Evolutionary conservation across 805 yeast genomes (phyloP).

Genomic region (Suhomyces vadensis): DNA sequence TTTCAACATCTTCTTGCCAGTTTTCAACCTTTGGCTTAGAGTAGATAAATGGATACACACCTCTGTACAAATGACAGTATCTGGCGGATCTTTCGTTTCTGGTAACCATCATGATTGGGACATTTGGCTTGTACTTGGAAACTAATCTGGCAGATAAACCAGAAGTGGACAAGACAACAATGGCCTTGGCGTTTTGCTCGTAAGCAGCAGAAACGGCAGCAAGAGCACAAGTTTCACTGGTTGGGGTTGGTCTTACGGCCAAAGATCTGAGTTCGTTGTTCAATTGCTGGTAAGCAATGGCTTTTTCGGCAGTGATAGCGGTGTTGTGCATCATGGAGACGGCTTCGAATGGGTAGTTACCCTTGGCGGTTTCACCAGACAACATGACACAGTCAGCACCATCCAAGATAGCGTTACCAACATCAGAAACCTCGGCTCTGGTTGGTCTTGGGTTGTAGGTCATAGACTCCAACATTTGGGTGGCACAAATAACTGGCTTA

Average conservation of each 20-base stretch:
- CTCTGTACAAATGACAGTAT: slow-evolving; percentile 94
- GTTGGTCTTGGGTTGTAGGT: slow-evolving; percentile 99
- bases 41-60: slow-evolving; percentile 96
- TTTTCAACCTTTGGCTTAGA: slow-evolving; percentile 61
- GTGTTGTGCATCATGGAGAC: slow-evolving; percentile 99
- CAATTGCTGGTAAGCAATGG: slow-evolving; percentile 81
- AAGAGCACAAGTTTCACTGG: slow-evolving; percentile 95
- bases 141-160: slow-evolving; percentile 95
- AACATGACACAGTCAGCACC: slow-evolving; percentile 99
- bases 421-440: slow-evolving; percentile 99
- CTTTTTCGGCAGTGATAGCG: slow-evolving; percentile 93
- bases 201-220: slow-evolving; percentile 96
- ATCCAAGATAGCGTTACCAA: slow-evolving; percentile 97
- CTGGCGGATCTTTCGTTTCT: slow-evolving; percentile 93
- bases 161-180: slow-evolving; percentile 91
- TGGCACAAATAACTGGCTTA: slow-evolving; percentile 99
- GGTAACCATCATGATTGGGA: slow-evolving; percentile 97
- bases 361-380: slow-evolving; percentile 99
- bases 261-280: slow-evolving; percentile 87
- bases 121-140: slow-evolving; percentile 96
- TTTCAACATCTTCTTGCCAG: slow-evolving; percentile 97
- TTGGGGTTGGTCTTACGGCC: slow-evolving; percentile 84
- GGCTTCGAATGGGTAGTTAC: slow-evolving; percentile 96
- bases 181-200: slow-evolving; percentile 96
- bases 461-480: slow-evolving; percentile 99